phyloP scores from a whole-genome alignment of 768 basidiomycete species.

The Kwoniella europaea region DNA sequence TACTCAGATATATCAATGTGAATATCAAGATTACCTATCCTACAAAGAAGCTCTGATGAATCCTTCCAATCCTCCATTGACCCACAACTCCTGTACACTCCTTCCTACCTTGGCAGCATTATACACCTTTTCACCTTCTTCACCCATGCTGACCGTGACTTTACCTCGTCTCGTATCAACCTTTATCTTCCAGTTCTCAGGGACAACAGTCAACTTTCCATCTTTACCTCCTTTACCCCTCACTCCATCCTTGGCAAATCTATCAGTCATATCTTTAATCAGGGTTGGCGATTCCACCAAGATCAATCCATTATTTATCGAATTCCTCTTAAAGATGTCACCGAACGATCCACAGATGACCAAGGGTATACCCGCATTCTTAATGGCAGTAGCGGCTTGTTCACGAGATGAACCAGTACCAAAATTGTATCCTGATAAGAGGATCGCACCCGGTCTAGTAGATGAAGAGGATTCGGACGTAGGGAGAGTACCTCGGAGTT shows the following conservation, averaged over 20 bases:
- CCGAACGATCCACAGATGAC: conserved; percentile 98
- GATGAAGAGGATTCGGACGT: conserved; percentile 39
- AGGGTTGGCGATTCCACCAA: conserved; percentile 92
- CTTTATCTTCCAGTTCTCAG: conserved; percentile 69
- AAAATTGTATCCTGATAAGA: conserved; percentile 96
- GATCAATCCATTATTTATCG: conserved; percentile 97
- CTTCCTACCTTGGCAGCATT: conserved; percentile 77
- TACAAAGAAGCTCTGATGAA: conserved; percentile 66
- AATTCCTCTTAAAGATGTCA: conserved; percentile 98
- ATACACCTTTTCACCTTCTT: conserved; percentile 65
- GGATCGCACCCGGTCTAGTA: conserved; percentile 70
- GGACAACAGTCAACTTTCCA: conserved; percentile 79
- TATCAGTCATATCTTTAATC: conserved; percentile 77
- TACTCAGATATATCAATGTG: neutral
- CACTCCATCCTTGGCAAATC: conserved; percentile 73
- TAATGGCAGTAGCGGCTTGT: conserved; percentile 96
- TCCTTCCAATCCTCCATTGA: conserved; percentile 90
- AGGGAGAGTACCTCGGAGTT: conserved; percentile 49
- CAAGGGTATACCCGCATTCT: conserved; percentile 86
- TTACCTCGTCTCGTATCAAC: conserved; percentile 74
- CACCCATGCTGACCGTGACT: conserved; percentile 65
- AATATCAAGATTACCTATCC: neutral
- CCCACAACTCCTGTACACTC: conserved; percentile 97
- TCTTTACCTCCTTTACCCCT: conserved; percentile 77
- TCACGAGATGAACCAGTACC: conserved; percentile 98